A percentile compares a stretch with the other conserved stretches of the same genome.
Evolutionary conservation across 2,329 filamentous ascomycete genomes (phyloP).

Genomic region (Calonectria pauciramosa): DNA sequence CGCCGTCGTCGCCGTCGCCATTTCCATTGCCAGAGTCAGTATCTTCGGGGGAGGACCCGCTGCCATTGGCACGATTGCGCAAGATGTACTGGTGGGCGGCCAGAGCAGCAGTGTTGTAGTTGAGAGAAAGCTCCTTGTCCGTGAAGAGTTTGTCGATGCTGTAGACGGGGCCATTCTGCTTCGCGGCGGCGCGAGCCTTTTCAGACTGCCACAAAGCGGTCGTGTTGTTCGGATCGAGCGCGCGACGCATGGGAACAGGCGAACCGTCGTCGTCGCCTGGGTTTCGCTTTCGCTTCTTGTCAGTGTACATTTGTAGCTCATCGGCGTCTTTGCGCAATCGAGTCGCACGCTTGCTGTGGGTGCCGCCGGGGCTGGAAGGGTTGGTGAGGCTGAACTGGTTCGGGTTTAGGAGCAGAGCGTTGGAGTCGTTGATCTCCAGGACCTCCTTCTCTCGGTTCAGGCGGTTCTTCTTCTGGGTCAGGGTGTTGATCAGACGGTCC

Average conservation of each 20-base stretch:
- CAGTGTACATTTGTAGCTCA: slow-evolving; percentile 67
- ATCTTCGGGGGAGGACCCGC: slow-evolving; percentile 64
- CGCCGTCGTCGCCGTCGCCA: slow-evolving; percentile 63
- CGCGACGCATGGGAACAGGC: slow-evolving; percentile 69
- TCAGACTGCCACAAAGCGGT: slow-evolving; percentile 75
- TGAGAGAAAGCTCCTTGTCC: slow-evolving; percentile 76
- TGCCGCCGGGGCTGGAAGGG: slow-evolving; percentile 73
- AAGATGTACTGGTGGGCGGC: slow-evolving; percentile 74
- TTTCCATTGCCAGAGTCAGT: slow-evolving; percentile 68
- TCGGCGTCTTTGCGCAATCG: slow-evolving; percentile 73
- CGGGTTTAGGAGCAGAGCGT: slow-evolving; percentile 75
- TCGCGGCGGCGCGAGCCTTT: slow-evolving; percentile 65
- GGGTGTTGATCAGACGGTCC: slow-evolving; percentile 76
- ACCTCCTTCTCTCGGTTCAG: slow-evolving; percentile 77
- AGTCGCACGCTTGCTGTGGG: slow-evolving; percentile 74
- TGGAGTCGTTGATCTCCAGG: slow-evolving; percentile 76
- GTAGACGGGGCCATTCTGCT: slow-evolving; percentile 72
- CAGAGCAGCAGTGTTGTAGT: slow-evolving; percentile 73
- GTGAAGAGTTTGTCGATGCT: slow-evolving; percentile 80
- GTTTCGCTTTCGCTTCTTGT: slow-evolving; percentile 76
- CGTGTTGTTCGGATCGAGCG: slow-evolving; percentile 68
- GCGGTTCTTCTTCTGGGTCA: slow-evolving; percentile 75
- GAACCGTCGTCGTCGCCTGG: slow-evolving; percentile 73
- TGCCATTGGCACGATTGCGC: slow-evolving; percentile 68
- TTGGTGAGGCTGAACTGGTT: slow-evolving; percentile 78